Conservation (phyloP, 2,329 filamentous ascomycete species). For the Rhynchosporium secalis region DNA sequence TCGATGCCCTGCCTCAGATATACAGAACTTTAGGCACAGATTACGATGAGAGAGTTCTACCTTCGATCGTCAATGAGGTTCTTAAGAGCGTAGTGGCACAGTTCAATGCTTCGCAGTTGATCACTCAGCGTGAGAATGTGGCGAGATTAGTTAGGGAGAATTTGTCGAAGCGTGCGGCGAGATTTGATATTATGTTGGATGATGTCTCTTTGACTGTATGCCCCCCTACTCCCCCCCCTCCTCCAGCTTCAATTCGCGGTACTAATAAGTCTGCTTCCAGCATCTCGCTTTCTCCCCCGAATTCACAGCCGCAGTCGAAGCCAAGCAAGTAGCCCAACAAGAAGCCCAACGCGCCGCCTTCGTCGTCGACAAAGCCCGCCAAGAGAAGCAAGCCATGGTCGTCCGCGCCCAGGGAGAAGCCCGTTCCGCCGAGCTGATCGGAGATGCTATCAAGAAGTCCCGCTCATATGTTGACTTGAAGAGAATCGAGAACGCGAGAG, state of each 20-base stretch:
- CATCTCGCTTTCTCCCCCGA: conserved; percentile 73
- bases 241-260: neutral
- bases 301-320: conserved; percentile 72
- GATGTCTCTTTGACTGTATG: conserved; percentile 94
- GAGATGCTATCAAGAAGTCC: conserved; percentile 99
- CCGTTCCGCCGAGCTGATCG: conserved; percentile 94
- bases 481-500: conserved; percentile 94
- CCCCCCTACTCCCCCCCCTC: conserved; percentile 1
- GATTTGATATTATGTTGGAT: conserved; percentile 96
- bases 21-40: conserved; percentile 94
- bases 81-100: conserved; percentile 98
- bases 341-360: conserved; percentile 97
- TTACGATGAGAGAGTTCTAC: conserved; percentile 95
- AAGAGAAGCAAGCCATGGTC: conserved; percentile 99
- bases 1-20: conserved; percentile 90
- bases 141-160: conserved; percentile 90
- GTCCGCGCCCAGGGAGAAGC: conserved; percentile 99
- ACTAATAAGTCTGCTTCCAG: conserved; percentile 41
- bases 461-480: conserved; percentile 94
- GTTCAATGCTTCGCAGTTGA: conserved; percentile 97
- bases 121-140: conserved; percentile 98
- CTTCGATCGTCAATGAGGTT: conserved; percentile 98
- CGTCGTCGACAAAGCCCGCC: conserved; percentile 96
- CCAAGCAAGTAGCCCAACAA: conserved; percentile 78
- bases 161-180: conserved; percentile 82